A percentile compares a stretch with the other conserved stretches of the same genome.
phyloP scores from a whole-genome alignment of 768 basidiomycete genomes.

The Kwoniella shandongensis region DNA sequence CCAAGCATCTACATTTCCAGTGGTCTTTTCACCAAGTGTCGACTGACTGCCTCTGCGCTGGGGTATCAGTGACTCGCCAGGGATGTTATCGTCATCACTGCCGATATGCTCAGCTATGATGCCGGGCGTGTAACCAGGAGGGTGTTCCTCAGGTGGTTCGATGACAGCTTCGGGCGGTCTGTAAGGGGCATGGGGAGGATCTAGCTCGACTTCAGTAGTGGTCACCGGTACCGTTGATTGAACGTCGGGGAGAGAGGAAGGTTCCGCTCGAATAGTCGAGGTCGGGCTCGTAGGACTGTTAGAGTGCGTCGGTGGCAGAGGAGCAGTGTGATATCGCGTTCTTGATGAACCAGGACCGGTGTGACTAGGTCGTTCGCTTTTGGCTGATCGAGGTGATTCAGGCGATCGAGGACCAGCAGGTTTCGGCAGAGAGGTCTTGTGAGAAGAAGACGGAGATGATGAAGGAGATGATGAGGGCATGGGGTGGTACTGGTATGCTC shows the following conservation, averaged over 20 bases:
- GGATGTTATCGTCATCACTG: constrained; percentile 25
- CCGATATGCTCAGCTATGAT: constrained; percentile 36
- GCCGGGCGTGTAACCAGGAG: constrained; percentile 36
- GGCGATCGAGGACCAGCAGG: constrained; percentile 31
- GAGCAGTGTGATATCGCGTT: constrained; percentile 16
- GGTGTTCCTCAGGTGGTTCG: constrained; percentile 40
- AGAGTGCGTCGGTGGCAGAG: background rate
- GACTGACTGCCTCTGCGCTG: background rate
- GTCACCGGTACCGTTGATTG: background rate
- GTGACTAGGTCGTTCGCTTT: constrained; percentile 7
- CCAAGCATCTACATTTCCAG: constrained; percentile 16
- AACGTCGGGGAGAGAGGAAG: constrained; percentile 6
- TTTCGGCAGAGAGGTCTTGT: constrained; percentile 1
- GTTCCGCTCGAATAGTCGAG: background rate
- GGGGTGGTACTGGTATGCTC: constrained; percentile 15
- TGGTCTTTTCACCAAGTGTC: constrained; percentile 4
- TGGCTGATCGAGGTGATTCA: constrained; percentile 7
- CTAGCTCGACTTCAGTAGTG: constrained; percentile 16
- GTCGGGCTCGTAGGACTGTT: too few relatives aligned
- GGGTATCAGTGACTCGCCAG: constrained; percentile 1
- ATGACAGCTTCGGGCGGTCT: constrained; percentile 43
- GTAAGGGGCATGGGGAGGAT: constrained; percentile 37
- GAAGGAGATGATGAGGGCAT: constrained; percentile 7
- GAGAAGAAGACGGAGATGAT: constrained; percentile 11
- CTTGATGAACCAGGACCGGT: constrained; percentile 27